These are phyloP conservation scores for Chaetomiaceae sp. DNA, from an alignment of 2,329 filamentous ascomycete genomes.

Conservation along the genomic window DNA sequence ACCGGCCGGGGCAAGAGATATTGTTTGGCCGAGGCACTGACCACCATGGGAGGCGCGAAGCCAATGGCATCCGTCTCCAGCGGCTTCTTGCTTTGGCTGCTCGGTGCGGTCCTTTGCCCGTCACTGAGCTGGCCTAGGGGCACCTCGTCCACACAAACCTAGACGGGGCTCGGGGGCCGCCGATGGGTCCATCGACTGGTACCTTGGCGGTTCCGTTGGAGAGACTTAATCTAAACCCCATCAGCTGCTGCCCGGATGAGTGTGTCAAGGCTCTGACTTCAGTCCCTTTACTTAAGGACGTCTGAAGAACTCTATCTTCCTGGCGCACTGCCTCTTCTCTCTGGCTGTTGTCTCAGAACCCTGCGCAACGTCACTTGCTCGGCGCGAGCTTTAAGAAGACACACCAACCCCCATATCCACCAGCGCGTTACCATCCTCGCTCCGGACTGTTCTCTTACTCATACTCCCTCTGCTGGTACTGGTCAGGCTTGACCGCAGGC, in stretches of 20 bases:
- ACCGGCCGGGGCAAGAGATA: background rate
- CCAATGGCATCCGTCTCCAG: constrained; percentile 28
- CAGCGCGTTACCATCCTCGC: background rate
- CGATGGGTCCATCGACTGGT: constrained; percentile 16
- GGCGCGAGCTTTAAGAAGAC: constrained; percentile 24
- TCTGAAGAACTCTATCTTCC: constrained; percentile 29
- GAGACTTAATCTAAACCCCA: constrained; percentile 22
- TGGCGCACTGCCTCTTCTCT: constrained; percentile 35
- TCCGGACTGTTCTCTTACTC: constrained; percentile 1
- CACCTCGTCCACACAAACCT: constrained; percentile 20
- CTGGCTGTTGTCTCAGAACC: constrained; percentile 40
- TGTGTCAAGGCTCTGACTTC: constrained; percentile 20
- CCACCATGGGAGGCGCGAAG: constrained; percentile 14
- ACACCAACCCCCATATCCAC: constrained; percentile 18
- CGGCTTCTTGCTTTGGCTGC: constrained; percentile 35
- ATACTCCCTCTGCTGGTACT: constrained; percentile 2
- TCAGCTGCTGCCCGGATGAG: constrained; percentile 21
- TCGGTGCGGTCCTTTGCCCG: constrained; percentile 26
- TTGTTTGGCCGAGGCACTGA: constrained; percentile 21
- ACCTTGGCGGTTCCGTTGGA: constrained; percentile 16
- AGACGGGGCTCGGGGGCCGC: constrained; percentile 21
- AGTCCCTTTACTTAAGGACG: constrained; percentile 27
- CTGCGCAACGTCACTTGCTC: constrained; percentile 36
- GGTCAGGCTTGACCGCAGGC: constrained; percentile 11
- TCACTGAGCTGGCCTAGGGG: constrained; percentile 19